Conservation (phyloP, 2,329 filamentous ascomycete species). For the Orbilia oligospora region DNA sequence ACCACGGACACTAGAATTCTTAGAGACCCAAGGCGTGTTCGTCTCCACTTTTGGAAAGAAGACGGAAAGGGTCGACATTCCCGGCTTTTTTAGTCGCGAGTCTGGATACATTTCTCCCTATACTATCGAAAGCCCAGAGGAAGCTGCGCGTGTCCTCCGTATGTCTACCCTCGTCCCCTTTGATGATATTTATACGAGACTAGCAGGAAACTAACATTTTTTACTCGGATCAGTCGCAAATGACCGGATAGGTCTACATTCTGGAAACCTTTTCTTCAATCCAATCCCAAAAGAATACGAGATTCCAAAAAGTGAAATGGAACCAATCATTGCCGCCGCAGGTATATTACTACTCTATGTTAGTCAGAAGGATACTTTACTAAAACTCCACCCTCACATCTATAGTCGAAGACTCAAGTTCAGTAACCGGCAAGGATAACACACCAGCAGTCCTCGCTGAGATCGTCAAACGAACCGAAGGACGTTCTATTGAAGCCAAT, state of each 20-base stretch:
- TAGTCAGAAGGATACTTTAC: background rate
- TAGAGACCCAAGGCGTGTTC: slow-evolving; percentile 78
- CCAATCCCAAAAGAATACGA: slow-evolving; percentile 81
- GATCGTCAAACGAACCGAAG: slow-evolving; percentile 82
- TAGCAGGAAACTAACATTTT: background rate
- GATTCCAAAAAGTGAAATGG: slow-evolving; percentile 80
- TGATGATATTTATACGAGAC: slow-evolving; percentile 28
- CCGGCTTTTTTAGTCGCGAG: slow-evolving; percentile 91
- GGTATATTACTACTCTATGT: slow-evolving; percentile 69
- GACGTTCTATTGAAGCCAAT: slow-evolving; percentile 81
- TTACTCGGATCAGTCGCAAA: slow-evolving; percentile 65
- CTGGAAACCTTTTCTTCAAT: slow-evolving; percentile 89
- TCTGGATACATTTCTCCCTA: slow-evolving; percentile 85
- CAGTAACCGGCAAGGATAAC: slow-evolving; percentile 80
- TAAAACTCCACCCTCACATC: background rate
- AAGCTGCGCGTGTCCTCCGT: slow-evolving; percentile 91
- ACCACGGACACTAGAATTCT: slow-evolving; percentile 83
- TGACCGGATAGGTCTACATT: slow-evolving; percentile 81
- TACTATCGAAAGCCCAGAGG: slow-evolving; percentile 79
- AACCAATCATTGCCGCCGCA: slow-evolving; percentile 77
- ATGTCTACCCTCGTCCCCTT: background rate
- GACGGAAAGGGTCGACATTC: slow-evolving; percentile 81
- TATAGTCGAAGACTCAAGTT: slow-evolving; percentile 70
- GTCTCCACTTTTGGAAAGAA: slow-evolving; percentile 87
- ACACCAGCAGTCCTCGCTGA: slow-evolving; percentile 86